Conservation (phyloP, 2,329 filamentous ascomycete genomes). For the Bretziella fagacearum region DNA sequence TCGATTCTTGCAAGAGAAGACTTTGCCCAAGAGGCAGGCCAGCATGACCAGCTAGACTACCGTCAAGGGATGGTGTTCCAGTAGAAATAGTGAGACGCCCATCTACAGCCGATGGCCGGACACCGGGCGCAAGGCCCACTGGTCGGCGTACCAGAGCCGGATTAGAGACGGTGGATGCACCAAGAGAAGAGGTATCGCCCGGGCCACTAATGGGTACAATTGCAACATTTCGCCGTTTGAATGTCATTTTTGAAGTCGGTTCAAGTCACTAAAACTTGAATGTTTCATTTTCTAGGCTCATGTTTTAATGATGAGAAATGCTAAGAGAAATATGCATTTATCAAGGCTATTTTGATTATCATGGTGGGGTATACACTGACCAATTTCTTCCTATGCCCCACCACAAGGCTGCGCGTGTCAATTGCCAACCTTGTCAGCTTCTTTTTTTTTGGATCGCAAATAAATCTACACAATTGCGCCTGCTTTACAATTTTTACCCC, state of each 20-base stretch:
- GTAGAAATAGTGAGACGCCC: constrained; percentile 82
- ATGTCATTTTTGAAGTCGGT: constrained; percentile 32
- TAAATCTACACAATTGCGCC: too few relatives aligned
- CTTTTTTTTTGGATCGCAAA: constrained; percentile 1
- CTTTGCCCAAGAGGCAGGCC: constrained; percentile 70
- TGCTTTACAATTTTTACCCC: too few relatives aligned
- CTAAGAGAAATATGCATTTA: not conserved
- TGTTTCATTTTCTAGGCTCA: not conserved
- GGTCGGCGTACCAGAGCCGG: constrained; percentile 20
- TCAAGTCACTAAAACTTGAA: not conserved
- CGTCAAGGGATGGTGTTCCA: constrained; percentile 71
- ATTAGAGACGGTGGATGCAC: constrained; percentile 20
- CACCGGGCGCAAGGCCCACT: constrained; percentile 23
- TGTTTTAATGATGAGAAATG: not conserved
- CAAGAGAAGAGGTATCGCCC: constrained; percentile 16
- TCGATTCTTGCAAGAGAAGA: constrained; percentile 69
- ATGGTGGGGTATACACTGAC: constrained; percentile 6
- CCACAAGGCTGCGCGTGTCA: constrained; percentile 9
- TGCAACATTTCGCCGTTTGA: constrained; percentile 39
- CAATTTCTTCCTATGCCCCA: constrained; percentile 7
- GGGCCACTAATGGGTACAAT: constrained; percentile 23
- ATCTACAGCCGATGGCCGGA: constrained; percentile 75
- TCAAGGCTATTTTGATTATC: not conserved
- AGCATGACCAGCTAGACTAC: constrained; percentile 67
- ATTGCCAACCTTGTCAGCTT: constrained; percentile 4